These are phyloP conservation scores for Penicillium nucicola DNA, from an alignment of 495 filamentous ascomycete genomes.

Conservation along the genomic window DNA sequence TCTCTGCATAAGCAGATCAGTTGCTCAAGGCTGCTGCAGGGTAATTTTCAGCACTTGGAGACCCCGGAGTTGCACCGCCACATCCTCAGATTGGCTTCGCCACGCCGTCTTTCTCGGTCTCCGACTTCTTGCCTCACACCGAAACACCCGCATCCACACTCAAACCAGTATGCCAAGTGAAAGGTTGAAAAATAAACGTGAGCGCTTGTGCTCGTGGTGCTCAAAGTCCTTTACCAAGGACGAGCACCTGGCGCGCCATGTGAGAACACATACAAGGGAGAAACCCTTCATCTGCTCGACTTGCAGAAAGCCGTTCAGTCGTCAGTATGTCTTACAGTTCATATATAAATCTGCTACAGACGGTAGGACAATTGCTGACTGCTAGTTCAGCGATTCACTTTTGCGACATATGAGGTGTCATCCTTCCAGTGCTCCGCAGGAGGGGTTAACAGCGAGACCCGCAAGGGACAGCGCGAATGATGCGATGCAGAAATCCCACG, in stretches of 20 bases:
- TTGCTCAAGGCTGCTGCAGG: no score
- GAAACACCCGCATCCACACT: no score
- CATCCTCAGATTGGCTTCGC: no score
- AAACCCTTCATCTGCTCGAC: constrained; percentile 27
- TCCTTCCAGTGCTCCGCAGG: not conserved
- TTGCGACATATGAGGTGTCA: constrained; percentile 17
- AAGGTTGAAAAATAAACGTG: not conserved
- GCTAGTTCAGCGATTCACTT: constrained; percentile 16
- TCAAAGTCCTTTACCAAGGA: constrained; percentile 25
- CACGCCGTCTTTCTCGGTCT: no score
- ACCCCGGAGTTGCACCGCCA: no score
- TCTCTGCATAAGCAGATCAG: no score
- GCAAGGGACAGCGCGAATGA: not conserved
- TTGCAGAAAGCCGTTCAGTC: constrained; percentile 25
- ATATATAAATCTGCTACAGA: no score
- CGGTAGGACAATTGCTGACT: not conserved
- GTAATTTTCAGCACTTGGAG: no score
- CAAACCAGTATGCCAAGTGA: no score
- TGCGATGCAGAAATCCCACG: not conserved
- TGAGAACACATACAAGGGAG: constrained; percentile 32
- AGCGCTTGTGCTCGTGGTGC: constrained; percentile 24
- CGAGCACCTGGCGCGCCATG: constrained; percentile 29
- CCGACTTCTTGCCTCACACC: no score
- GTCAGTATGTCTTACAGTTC: constrained; percentile 18
- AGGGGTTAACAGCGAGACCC: not conserved